Evolutionary conservation across 2,329 filamentous ascomycete species (phyloP).

Genomic region (Neofusicoccum sp.): DNA sequence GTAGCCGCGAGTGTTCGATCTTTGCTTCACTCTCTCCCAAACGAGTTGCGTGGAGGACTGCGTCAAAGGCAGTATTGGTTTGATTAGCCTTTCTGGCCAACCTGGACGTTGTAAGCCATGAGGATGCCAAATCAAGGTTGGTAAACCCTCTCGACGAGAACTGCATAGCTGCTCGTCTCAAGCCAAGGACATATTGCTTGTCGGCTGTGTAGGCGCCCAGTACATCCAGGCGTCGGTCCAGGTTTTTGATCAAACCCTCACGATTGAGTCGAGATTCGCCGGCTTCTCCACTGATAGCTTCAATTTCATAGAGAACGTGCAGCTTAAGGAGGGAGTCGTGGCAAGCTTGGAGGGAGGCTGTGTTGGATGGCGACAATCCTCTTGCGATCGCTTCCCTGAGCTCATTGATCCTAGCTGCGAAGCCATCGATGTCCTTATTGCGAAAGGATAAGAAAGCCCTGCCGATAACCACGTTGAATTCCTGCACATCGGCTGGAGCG

Average conservation of each 20-base stretch:
- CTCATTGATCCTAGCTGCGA: slow-evolving; percentile 58
- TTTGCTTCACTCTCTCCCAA: slow-evolving; percentile 83
- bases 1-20: slow-evolving; percentile 87
- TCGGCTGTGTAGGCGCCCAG: slow-evolving; percentile 86
- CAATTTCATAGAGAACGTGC: slow-evolving; percentile 84
- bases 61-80: slow-evolving; percentile 86
- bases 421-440: slow-evolving; percentile 50
- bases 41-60: slow-evolving; percentile 82
- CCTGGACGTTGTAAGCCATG: slow-evolving; percentile 82
- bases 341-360: slow-evolving; percentile 76
- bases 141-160: slow-evolving; percentile 68
- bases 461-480: slow-evolving; percentile 84
- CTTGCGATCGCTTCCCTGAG: slow-evolving; percentile 70
- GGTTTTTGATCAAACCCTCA: slow-evolving; percentile 46
- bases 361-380: slow-evolving; percentile 72
- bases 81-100: slow-evolving; percentile 83
- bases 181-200: slow-evolving; percentile 87
- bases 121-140: slow-evolving; percentile 71
- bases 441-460: slow-evolving; percentile 62
- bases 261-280: slow-evolving; percentile 32
- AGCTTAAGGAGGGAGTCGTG: slow-evolving; percentile 83
- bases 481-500: slow-evolving; percentile 49
- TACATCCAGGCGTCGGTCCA: slow-evolving; percentile 79
- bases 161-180: slow-evolving; percentile 85
- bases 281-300: slow-evolving; percentile 62